These are phyloP conservation scores for Salix koriyanagi DNA, from an alignment of 345 rosid genomes.

Conservation along the genomic window DNA sequence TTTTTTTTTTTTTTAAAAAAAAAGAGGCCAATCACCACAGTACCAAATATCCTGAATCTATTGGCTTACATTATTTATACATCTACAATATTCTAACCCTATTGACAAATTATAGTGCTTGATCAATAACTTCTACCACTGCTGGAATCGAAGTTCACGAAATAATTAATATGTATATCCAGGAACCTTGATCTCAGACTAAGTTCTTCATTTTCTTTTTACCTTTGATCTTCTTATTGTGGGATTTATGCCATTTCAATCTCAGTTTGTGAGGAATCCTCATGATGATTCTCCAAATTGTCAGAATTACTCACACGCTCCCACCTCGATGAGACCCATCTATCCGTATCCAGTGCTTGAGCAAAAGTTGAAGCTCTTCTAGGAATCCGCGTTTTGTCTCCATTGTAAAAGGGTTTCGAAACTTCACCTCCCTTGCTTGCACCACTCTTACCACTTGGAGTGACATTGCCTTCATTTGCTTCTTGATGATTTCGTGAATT, in stretches of 20 bases:
- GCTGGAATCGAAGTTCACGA: neutral
- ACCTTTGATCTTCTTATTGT: neutral
- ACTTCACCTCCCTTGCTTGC: slow-evolving; percentile 16
- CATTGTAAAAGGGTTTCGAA: slow-evolving; percentile 9
- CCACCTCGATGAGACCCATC: slow-evolving; percentile 13
- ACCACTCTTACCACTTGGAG: slow-evolving; percentile 2
- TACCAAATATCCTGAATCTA: neutral
- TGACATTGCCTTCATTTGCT: neutral
- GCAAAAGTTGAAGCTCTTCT: neutral
- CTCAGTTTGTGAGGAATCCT: neutral
- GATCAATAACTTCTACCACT: neutral
- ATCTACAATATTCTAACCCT: neutral
- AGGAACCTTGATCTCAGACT: neutral
- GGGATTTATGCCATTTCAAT: slow-evolving; percentile 5
- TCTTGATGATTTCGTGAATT: slow-evolving; percentile 1
- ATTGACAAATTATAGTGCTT: neutral
- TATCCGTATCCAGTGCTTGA: neutral
- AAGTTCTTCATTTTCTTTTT: neutral
- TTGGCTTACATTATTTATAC: neutral
- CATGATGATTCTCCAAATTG: neutral
- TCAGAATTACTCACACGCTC: slow-evolving; percentile 3
- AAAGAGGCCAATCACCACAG: neutral
- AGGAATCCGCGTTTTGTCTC: neutral
- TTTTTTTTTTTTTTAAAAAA: neutral
- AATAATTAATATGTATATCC: neutral